Percentiles rank a stretch among this genome's conserved stretches.
Conservation (phyloP, 352 stramenopile genomes). For the Pythium phragmiticola region DNA sequence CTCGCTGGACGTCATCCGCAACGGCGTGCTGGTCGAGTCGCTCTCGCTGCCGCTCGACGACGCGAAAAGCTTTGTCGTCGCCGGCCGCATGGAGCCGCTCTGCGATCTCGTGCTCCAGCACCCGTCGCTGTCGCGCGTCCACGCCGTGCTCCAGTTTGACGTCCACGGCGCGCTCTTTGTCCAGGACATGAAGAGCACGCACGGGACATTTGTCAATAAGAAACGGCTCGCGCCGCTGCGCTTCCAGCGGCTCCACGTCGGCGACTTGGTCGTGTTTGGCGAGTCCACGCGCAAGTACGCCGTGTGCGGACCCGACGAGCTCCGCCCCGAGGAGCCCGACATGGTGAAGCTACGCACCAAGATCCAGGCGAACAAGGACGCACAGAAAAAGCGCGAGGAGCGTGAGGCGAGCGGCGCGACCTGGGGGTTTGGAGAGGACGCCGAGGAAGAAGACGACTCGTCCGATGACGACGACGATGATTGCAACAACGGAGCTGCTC, state of each 20-base stretch:
- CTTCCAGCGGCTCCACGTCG: constrained; percentile 69
- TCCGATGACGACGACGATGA: constrained; percentile 23
- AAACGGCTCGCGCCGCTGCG: constrained; percentile 40
- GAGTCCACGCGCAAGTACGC: constrained; percentile 84
- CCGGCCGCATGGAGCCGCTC: constrained; percentile 50
- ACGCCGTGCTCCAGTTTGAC: constrained; percentile 76
- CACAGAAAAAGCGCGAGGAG: constrained; percentile 22
- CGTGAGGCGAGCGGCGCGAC: constrained; percentile 38
- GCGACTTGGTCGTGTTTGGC: constrained; percentile 87
- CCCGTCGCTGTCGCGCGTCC: constrained; percentile 71
- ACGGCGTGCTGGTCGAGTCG: constrained; percentile 50
- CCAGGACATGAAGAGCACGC: constrained; percentile 71
- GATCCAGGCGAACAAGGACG: constrained; percentile 11
- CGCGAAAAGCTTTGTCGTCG: constrained; percentile 45
- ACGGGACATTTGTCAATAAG: constrained; percentile 89
- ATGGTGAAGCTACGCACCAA: constrained; percentile 42
- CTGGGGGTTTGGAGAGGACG: constrained; percentile 87
- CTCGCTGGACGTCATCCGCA: constrained; percentile 73
- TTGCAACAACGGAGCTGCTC: background rate
- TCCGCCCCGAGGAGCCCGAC: constrained; percentile 76
- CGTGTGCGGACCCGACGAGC: constrained; percentile 63
- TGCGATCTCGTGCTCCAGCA: constrained; percentile 77
- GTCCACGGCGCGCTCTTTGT: constrained; percentile 65
- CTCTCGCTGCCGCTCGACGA: constrained; percentile 35
- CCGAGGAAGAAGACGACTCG: constrained; percentile 39